Conservation (phyloP, 1,139 yeast species). For the Candida mesenterica region DNA sequence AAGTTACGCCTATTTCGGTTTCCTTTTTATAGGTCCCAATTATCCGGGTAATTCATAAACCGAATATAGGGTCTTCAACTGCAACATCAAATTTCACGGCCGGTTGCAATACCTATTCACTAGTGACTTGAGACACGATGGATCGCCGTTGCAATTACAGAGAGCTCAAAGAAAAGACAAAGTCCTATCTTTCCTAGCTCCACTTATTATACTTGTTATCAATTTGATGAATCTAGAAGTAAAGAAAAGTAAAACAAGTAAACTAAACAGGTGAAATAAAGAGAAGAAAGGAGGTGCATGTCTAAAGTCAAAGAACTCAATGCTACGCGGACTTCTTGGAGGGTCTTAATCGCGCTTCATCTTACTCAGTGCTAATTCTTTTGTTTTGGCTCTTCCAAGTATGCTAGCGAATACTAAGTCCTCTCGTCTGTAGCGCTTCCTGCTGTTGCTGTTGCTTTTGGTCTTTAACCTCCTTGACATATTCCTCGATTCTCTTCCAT, state of each 20-base stretch:
- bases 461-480: constrained; percentile 40
- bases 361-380: too few relatives aligned
- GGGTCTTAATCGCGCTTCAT: too few relatives aligned
- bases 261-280: neutral
- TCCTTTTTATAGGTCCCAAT: neutral
- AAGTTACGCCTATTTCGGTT: too few relatives aligned
- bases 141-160: too few relatives aligned
- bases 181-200: too few relatives aligned
- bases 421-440: neutral
- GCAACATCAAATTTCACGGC: neutral
- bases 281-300: neutral
- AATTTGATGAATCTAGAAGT: too few relatives aligned
- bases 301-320: too few relatives aligned
- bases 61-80: neutral
- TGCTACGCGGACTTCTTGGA: too few relatives aligned
- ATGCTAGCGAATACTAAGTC: neutral
- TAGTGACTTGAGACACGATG: too few relatives aligned
- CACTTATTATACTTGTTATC: too few relatives aligned
- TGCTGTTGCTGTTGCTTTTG: constrained; percentile 7
- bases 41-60: constrained; percentile 12
- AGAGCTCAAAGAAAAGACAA: too few relatives aligned
- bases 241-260: neutral
- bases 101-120: neutral
- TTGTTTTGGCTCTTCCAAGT: too few relatives aligned
- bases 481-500: constrained; percentile 72